These are phyloP conservation scores for Penicillium coprophilum DNA, from an alignment of 495 filamentous ascomycete species.

Conservation along the genomic window DNA sequence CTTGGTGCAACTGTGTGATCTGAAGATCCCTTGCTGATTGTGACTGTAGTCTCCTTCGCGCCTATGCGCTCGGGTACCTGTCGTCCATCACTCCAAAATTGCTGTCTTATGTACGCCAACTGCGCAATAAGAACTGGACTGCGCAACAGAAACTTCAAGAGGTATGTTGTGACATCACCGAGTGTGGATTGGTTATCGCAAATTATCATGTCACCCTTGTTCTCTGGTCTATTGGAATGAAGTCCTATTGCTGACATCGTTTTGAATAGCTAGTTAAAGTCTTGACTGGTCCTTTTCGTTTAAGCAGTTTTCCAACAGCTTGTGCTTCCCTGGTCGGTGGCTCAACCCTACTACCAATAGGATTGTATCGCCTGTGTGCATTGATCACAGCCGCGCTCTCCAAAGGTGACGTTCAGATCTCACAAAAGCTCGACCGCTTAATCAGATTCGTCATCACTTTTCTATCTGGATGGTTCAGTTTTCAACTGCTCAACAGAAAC, in stretches of 20 bases:
- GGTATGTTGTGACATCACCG: conserved; percentile 31
- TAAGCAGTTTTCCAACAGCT: conserved; percentile 72
- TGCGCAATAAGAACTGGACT: conserved; percentile 47
- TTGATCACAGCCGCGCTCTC: conserved; percentile 22
- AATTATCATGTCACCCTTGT: conserved; percentile 9
- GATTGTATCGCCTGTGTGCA: conserved; percentile 36
- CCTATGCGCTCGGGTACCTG: conserved; percentile 73
- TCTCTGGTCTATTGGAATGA: background rate
- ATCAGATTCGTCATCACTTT: conserved; percentile 44
- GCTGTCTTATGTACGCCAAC: conserved; percentile 52
- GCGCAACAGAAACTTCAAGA: conserved; percentile 38
- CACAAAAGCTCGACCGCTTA: conserved; percentile 24
- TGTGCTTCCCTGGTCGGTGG: conserved; percentile 76
- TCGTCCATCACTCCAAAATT: conserved; percentile 68
- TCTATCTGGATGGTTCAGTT: conserved; percentile 48
- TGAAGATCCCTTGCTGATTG: conserved; percentile 10
- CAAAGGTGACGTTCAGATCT: conserved; percentile 18
- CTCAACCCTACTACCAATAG: conserved; percentile 63
- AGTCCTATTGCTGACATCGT: conserved; percentile 12
- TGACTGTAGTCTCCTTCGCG: conserved; percentile 60
- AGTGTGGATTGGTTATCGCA: background rate
- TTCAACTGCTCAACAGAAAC: conserved; percentile 47
- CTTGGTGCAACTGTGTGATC: conserved; percentile 12
- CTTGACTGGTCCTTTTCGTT: conserved; percentile 38
- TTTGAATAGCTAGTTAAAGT: conserved; percentile 35